Evolutionary conservation across 768 basidiomycete genomes (phyloP), one percentile per base, ranked within the genome.

Genomic region (Trametes sanguinea): DNA sequence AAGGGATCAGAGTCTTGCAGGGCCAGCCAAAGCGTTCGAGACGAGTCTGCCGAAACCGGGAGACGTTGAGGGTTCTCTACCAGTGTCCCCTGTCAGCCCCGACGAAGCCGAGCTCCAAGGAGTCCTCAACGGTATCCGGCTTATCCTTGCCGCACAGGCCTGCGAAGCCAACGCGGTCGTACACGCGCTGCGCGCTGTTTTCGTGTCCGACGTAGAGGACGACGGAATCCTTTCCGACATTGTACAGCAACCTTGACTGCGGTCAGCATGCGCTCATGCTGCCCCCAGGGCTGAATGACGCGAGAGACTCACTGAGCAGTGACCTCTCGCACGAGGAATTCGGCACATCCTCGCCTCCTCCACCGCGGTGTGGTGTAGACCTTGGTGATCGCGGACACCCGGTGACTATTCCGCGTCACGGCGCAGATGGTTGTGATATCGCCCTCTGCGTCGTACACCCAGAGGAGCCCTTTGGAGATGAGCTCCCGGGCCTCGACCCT

Each of bases 381-480:
- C 69, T 85, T 86, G 7, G 84, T 83, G 65, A 85, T 83, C 2
- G 81, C 83, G 13, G 81, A 78, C 27, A 84, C 80, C 10, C 73
- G 74, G 58, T 75, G 69, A 11, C 80, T 81, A 53, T 76, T 76
- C n/a, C 84, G 80, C n/a, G 84, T 81, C 22, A 81, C 83, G 14
- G 84, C 84, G 48, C 83, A 84, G 44, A 86, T 79, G 17, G 79
- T 80, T 4, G 82, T 76, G 52, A 82, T 70, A 52, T 76, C 73
- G 2, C 74, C 73, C 10, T 69, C 61, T 17, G 75, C 74, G 54
- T 82, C 81, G 67, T 81, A 82, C 29, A 86, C 71, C 83, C 83
- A 85, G 32, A 83, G 68, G 53, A 81, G 80, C n/a, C 78, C 73
- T 60, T 80, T 80, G 7, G 70, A 65, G 59, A 85, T 79, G 50